These are phyloP conservation scores for Acacia crassicarpa DNA, from an alignment of 306 rosid species.

Conservation along the genomic window DNA sequence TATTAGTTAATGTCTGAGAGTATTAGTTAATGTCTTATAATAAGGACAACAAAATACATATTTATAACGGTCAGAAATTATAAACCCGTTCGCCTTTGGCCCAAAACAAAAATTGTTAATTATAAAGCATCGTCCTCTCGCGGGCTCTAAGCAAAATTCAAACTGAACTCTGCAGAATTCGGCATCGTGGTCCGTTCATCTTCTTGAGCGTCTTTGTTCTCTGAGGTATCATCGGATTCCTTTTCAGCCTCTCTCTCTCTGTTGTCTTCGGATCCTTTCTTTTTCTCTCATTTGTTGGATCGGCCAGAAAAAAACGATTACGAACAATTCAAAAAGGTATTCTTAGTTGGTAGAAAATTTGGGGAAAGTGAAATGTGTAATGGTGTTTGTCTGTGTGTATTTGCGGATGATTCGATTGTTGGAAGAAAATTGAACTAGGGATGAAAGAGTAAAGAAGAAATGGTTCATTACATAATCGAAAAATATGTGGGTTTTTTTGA, in stretches of 20 bases:
- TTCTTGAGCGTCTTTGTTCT: background rate
- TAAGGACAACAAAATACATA: no score
- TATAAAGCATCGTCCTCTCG: background rate
- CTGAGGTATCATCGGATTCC: background rate
- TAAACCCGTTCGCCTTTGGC: background rate
- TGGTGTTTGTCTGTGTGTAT: background rate
- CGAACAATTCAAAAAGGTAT: background rate
- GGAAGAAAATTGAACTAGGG: background rate
- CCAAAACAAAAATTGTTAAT: no score
- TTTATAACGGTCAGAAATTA: background rate
- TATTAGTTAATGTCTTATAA: no score
- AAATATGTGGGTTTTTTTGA: no score
- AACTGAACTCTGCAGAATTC: background rate
- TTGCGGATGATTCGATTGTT: background rate
- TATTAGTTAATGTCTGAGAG: no score
- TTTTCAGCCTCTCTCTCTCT: background rate
- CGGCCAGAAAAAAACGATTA: background rate
- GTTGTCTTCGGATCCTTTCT: background rate
- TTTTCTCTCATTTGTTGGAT: background rate
- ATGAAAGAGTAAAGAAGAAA: background rate
- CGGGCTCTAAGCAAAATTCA: conserved; percentile 19
- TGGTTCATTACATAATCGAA: background rate
- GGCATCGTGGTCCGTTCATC: background rate
- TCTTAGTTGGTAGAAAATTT: background rate
- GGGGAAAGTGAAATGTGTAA: background rate